Evolutionary conservation across 1,139 yeast genomes (phyloP).

Genomic region (Kluyveromyces marxianus): DNA sequence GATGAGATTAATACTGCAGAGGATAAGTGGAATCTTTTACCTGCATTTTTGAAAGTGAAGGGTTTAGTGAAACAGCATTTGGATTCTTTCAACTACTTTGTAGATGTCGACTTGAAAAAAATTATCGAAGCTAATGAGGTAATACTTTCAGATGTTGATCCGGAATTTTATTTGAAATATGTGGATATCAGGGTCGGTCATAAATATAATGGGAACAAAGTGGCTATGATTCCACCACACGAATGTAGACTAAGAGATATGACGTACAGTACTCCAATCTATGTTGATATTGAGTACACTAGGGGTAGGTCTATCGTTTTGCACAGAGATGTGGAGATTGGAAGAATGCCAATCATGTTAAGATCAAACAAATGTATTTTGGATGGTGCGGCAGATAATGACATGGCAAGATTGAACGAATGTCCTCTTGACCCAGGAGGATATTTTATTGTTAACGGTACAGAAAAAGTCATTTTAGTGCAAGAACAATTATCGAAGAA

Average conservation of each 20-base stretch:
- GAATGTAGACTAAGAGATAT: conserved; percentile 93
- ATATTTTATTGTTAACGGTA: conserved; percentile 93
- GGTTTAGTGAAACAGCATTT: conserved; percentile 96
- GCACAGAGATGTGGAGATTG: conserved; percentile 87
- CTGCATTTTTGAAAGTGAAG: conserved; percentile 91
- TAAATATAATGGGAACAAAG: conserved; percentile 44
- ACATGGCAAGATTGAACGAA: conserved; percentile 85
- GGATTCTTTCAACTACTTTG: conserved; percentile 93
- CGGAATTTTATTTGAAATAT: conserved; percentile 88
- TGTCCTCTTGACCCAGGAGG: conserved; percentile 99
- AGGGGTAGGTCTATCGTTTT: conserved; percentile 87
- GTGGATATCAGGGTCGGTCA: conserved; percentile 86
- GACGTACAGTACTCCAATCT: conserved; percentile 93
- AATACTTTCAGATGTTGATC: conserved; percentile 91
- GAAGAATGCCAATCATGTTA: conserved; percentile 97
- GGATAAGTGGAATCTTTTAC: conserved; percentile 93
- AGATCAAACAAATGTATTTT: conserved; percentile 86
- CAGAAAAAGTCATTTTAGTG: conserved; percentile 92
- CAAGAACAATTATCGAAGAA: conserved; percentile 96
- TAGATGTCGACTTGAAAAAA: conserved; percentile 86
- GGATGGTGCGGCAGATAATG: conserved; percentile 65
- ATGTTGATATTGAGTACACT: conserved; percentile 94
- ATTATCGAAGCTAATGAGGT: conserved; percentile 85
- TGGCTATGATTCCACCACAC: conserved; percentile 71
- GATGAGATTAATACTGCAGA: conserved; percentile 86